Conservation (phyloP, 2,329 filamentous ascomycete species). For the Talaromyces islandicus region DNA sequence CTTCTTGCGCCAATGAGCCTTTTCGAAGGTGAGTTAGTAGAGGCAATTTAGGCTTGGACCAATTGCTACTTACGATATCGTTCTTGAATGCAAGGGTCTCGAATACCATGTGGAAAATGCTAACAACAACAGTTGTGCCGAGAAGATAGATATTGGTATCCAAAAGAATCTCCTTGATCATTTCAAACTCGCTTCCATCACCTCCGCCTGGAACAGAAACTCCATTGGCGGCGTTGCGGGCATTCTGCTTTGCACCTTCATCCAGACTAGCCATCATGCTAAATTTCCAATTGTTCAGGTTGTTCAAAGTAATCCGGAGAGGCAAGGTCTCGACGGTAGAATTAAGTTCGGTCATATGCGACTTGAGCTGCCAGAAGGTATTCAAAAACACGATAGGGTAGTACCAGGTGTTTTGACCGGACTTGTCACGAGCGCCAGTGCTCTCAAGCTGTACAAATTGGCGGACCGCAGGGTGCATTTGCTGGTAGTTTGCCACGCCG, state of each 20-base stretch:
- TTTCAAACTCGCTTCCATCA: conserved; percentile 90
- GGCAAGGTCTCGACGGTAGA: conserved; percentile 78
- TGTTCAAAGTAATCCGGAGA: conserved; percentile 75
- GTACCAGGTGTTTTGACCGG: conserved; percentile 89
- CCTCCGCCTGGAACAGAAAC: conserved; percentile 67
- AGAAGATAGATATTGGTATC: conserved; percentile 93
- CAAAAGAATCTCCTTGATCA: conserved; percentile 91
- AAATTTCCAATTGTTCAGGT: conserved; percentile 85
- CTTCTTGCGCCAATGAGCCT: conserved; percentile 95
- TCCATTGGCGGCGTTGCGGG: conserved; percentile 70
- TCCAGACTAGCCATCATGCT: conserved; percentile 78
- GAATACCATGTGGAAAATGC: conserved; percentile 85
- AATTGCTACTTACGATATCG: conserved; percentile 64
- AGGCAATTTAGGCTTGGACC: neutral
- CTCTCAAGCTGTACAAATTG: conserved; percentile 75
- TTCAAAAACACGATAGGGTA: conserved; percentile 86
- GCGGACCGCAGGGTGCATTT: conserved; percentile 66
- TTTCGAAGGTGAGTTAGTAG: conserved; percentile 14
- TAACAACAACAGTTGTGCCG: conserved; percentile 75
- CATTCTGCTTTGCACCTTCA: conserved; percentile 76
- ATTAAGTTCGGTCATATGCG: conserved; percentile 87
- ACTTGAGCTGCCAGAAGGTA: conserved; percentile 92
- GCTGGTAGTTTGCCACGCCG: conserved; percentile 61
- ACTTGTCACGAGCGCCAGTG: conserved; percentile 73
- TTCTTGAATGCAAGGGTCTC: conserved; percentile 96